Percentiles rank a stretch among this genome's conserved stretches.
Conservation (phyloP, 129 eudicot genomes). For the Sambucus nigra region DNA sequence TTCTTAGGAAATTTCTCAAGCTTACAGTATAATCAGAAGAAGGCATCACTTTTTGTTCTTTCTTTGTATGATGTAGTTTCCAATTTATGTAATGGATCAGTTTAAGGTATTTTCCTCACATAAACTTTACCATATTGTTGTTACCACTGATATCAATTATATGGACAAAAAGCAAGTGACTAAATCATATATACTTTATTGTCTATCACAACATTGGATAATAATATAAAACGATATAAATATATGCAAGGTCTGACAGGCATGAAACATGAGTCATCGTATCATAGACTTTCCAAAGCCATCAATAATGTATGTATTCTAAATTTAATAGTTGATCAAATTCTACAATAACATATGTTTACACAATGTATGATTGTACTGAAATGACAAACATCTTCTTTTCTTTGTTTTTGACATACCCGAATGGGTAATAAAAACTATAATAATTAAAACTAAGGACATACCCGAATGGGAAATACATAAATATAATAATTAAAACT, state of each 20-base stretch:
- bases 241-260: neutral
- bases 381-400: no score
- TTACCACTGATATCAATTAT: neutral
- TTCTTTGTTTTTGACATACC: no score
- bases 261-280: neutral
- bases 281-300: neutral
- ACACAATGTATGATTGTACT: no score
- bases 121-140: neutral
- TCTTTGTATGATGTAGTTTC: neutral
- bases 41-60: neutral
- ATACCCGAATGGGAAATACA: no score
- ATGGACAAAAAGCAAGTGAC: neutral
- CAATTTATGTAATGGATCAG: no score
- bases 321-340: no score
- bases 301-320: neutral
- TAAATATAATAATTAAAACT: no score
- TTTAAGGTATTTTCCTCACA: neutral
- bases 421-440: no score
- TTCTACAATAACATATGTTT: no score
- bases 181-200: neutral
- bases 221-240: neutral
- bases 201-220: neutral
- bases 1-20: neutral
- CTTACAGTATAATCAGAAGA: neutral
- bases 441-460: no score